Conservation (phyloP, 2,329 filamentous ascomycete species). For the Zymoseptoria passerinii region DNA sequence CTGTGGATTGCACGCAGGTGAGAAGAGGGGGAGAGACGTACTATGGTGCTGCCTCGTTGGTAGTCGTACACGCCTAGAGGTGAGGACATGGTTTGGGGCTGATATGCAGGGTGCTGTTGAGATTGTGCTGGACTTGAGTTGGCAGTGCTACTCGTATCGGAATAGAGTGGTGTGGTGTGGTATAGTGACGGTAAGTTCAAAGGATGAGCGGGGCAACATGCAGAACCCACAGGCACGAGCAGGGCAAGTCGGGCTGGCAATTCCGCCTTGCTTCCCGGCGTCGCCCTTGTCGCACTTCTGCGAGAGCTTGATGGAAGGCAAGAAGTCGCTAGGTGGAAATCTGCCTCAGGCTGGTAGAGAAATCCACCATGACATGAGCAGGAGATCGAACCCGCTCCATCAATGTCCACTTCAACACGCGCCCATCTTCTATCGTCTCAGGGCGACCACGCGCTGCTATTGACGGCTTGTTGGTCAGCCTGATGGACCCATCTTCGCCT, state of each 20-base stretch:
- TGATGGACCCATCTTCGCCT: slow-evolving; percentile 20
- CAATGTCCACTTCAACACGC: neutral
- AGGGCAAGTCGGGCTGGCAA: neutral
- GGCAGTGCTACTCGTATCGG: slow-evolving; percentile 1
- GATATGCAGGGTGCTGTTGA: neutral
- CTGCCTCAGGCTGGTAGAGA: neutral
- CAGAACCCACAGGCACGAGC: neutral
- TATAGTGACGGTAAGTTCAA: neutral
- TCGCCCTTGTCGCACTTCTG: neutral
- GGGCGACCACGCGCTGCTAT: neutral
- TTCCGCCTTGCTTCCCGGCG: neutral
- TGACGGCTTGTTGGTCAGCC: neutral
- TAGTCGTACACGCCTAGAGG: slow-evolving; percentile 5
- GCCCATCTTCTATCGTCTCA: neutral
- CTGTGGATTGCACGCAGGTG: neutral
- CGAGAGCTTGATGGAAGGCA: neutral
- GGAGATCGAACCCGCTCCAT: neutral
- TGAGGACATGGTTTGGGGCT: slow-evolving; percentile 7
- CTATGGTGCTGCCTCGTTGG: slow-evolving; percentile 8
- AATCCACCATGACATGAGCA: neutral
- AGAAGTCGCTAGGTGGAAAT: neutral
- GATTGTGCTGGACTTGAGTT: slow-evolving; percentile 2
- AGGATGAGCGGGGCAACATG: neutral
- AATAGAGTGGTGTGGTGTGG: neutral
- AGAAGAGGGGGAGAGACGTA: neutral